These are phyloP conservation scores for Eucalyptus tenuipes DNA, from an alignment of 345 rosid genomes.

Conservation along the genomic window DNA sequence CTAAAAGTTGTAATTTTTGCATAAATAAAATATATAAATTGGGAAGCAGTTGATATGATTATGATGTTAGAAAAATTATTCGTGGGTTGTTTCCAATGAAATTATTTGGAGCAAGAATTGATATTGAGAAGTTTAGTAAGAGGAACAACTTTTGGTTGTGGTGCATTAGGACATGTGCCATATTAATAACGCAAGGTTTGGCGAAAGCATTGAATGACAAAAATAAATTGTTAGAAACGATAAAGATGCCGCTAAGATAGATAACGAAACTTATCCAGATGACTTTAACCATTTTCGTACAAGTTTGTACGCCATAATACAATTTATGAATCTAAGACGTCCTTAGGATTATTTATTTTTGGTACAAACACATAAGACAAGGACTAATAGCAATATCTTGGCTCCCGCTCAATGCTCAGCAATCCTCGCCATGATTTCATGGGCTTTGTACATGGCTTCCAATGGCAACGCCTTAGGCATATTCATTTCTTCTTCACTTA, in stretches of 20 bases:
- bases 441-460: conserved; percentile 15
- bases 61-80: background rate
- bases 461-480: conserved; percentile 24
- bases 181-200: background rate
- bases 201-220: background rate
- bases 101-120: background rate
- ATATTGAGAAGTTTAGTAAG: background rate
- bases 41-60: background rate
- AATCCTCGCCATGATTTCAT: background rate
- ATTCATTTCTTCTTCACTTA: conserved; percentile 12
- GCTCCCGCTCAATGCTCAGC: background rate
- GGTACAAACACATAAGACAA: background rate
- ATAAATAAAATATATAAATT: too few species aligned
- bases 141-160: background rate
- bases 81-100: background rate
- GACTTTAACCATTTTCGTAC: background rate
- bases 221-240: too few species aligned
- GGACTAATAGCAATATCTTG: background rate
- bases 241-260: background rate
- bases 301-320: background rate
- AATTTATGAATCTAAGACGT: background rate
- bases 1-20: background rate
- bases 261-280: background rate
- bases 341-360: too few species aligned
- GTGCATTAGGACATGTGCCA: background rate